Evolutionary conservation across 1,139 yeast species (phyloP).

Genomic region (Yamadazyma jaroonii): DNA sequence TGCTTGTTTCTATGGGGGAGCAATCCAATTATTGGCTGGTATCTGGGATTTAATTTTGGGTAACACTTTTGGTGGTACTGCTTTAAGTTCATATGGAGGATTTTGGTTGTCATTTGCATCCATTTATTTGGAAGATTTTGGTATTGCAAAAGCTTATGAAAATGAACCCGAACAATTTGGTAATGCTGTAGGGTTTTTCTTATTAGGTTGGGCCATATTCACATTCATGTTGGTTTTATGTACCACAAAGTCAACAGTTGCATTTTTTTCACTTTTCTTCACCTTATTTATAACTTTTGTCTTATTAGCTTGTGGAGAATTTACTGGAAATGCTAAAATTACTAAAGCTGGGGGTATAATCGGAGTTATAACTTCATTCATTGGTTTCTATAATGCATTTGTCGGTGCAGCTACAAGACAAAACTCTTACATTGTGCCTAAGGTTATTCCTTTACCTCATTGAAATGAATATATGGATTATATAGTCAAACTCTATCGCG

Average conservation of each 20-base stretch:
- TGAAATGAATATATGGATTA: background rate
- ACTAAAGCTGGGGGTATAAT: conserved; percentile 44
- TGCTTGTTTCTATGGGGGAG: conserved; percentile 45
- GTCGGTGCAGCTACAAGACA: conserved; percentile 32
- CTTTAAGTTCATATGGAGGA: conserved; percentile 41
- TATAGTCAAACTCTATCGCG: background rate
- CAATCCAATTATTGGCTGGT: conserved; percentile 48
- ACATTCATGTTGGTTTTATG: conserved; percentile 36
- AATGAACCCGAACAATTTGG: conserved; percentile 28
- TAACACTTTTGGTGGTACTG: conserved; percentile 43
- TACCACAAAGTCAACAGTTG: conserved; percentile 44
- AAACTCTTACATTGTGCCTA: conserved; percentile 27
- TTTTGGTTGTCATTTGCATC: conserved; percentile 44
- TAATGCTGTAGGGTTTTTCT: conserved; percentile 41
- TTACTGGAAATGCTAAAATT: conserved; percentile 29
- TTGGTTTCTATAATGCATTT: conserved; percentile 41
- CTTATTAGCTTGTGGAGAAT: conserved; percentile 40
- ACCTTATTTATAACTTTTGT: conserved; percentile 38
- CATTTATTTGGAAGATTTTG: conserved; percentile 34
- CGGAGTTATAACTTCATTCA: conserved; percentile 37
- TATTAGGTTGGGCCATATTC: conserved; percentile 46
- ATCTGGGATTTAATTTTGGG: conserved; percentile 46
- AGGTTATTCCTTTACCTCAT: conserved; percentile 16
- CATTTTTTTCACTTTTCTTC: conserved; percentile 35
- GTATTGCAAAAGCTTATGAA: conserved; percentile 58